Percentiles rank a stretch among this genome's conserved stretches.
phyloP scores from a whole-genome alignment of 1,284 basidiomycete genomes.

The Malassezia globosa region DNA sequence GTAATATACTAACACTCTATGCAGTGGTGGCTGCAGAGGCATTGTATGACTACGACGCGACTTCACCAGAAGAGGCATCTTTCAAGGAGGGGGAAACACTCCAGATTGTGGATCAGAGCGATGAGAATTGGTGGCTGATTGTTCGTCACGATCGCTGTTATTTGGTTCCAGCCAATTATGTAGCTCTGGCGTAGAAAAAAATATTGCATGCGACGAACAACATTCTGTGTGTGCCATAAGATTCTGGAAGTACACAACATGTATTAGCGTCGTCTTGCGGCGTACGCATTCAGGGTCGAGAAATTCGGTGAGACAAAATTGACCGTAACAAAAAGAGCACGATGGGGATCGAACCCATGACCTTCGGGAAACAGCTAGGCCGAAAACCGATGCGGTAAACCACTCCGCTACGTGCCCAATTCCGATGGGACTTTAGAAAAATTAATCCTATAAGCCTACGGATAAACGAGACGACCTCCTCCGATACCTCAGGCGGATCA shows the following conservation, averaged over 20 bases:
- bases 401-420: slow-evolving; percentile 20
- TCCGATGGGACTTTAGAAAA: no score
- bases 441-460: no score
- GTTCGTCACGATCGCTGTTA: slow-evolving; percentile 28
- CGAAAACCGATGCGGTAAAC: slow-evolving; percentile 23
- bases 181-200: slow-evolving; percentile 24
- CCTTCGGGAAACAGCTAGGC: slow-evolving; percentile 19
- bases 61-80: slow-evolving; percentile 37
- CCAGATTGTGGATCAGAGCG: slow-evolving; percentile 37
- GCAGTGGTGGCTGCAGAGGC: slow-evolving; percentile 33
- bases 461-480: no score
- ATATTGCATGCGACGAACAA: no score
- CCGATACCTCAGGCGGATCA: background rate
- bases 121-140: slow-evolving; percentile 45
- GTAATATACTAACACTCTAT: background rate
- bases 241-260: no score
- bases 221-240: no score
- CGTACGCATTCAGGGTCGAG: no score
- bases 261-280: no score
- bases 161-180: slow-evolving; percentile 41
- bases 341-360: slow-evolving; percentile 24
- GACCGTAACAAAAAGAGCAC: slow-evolving; percentile 16
- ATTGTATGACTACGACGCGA: slow-evolving; percentile 39
- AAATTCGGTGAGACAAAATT: no score
- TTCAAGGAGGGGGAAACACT: slow-evolving; percentile 35